These are phyloP conservation scores for Hemileccinum impolitum DNA, from an alignment of 768 basidiomycete species.

Conservation along the genomic window DNA sequence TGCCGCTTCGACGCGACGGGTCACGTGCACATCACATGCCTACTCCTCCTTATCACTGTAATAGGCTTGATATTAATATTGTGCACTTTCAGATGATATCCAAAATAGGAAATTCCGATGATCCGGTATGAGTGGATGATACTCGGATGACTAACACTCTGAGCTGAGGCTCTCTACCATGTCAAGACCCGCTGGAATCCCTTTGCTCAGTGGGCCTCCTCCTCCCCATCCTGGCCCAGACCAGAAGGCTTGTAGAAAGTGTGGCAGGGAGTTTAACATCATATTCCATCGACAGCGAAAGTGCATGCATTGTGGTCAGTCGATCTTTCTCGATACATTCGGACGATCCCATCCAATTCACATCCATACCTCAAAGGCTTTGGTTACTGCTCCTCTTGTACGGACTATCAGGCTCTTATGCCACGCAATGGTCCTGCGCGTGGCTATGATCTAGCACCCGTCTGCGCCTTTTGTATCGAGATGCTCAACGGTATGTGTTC, in stretches of 20 bases:
- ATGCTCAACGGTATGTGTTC: slow-evolving; percentile 53
- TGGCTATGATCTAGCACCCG: slow-evolving; percentile 63
- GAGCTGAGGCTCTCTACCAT: slow-evolving; percentile 3
- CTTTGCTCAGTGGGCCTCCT: slow-evolving; percentile 68
- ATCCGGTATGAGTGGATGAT: slow-evolving; percentile 4
- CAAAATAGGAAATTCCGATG: slow-evolving; percentile 13
- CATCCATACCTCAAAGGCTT: slow-evolving; percentile 45
- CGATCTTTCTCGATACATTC: neutral
- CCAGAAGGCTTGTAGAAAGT: slow-evolving; percentile 57
- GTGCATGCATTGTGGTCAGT: slow-evolving; percentile 76
- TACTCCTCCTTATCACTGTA: neutral
- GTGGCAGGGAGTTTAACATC: slow-evolving; percentile 69
- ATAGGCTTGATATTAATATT: no score
- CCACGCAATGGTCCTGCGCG: slow-evolving; percentile 49
- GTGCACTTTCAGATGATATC: no score
- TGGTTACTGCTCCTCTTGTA: slow-evolving; percentile 67
- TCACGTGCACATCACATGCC: slow-evolving; percentile 21
- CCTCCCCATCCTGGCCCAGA: slow-evolving; percentile 32
- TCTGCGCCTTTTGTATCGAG: slow-evolving; percentile 76
- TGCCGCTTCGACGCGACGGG: slow-evolving; percentile 25
- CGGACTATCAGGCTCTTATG: slow-evolving; percentile 76
- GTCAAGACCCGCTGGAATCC: slow-evolving; percentile 46
- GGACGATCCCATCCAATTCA: neutral
- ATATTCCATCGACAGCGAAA: slow-evolving; percentile 59
- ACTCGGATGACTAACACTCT: neutral